A percentile compares a stretch with the other conserved stretches of the same genome.
Evolutionary conservation across 2,329 filamentous ascomycete genomes (phyloP).

Genomic region (Canariomyces notabilis): DNA sequence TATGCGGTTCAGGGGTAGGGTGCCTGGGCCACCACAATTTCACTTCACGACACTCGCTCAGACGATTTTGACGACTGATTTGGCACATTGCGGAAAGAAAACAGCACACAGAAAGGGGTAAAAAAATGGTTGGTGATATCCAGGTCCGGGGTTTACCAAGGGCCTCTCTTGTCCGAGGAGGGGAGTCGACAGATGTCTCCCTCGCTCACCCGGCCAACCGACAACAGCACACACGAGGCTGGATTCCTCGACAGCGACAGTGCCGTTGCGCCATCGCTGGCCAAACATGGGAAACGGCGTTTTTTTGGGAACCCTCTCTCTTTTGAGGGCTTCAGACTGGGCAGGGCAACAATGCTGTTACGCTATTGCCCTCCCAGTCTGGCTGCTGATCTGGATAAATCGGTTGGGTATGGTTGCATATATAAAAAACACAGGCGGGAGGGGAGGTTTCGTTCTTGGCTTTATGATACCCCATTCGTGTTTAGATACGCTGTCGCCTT

Average conservation of each 20-base stretch:
- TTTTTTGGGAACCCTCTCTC: slow-evolving; percentile 16
- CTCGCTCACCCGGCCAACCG: neutral
- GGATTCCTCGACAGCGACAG: slow-evolving; percentile 32
- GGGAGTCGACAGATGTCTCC: slow-evolving; percentile 1
- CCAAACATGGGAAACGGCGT: slow-evolving; percentile 20
- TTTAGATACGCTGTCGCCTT: slow-evolving; percentile 47
- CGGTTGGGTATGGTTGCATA: neutral
- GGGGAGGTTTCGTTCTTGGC: slow-evolving; percentile 19
- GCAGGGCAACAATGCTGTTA: slow-evolving; percentile 35
- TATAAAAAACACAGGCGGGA: neutral
- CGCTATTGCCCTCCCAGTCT: slow-evolving; percentile 32
- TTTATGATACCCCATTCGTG: slow-evolving; percentile 51
- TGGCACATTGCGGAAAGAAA: slow-evolving; percentile 7
- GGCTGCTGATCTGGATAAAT: slow-evolving; percentile 10
- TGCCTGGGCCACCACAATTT: slow-evolving; percentile 32
- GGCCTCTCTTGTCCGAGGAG: slow-evolving; percentile 28
- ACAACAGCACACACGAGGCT: slow-evolving; percentile 16
- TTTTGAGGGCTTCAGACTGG: slow-evolving; percentile 12
- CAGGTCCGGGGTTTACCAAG: slow-evolving; percentile 27
- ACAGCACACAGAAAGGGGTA: neutral
- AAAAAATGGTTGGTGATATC: slow-evolving; percentile 7
- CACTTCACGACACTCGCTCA: slow-evolving; percentile 18
- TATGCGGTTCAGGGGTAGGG: slow-evolving; percentile 26
- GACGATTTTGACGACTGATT: slow-evolving; percentile 9
- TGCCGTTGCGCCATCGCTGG: slow-evolving; percentile 36